Conservation (phyloP, 2,329 filamentous ascomycete genomes). For the Pyrenochaeta sp. region DNA sequence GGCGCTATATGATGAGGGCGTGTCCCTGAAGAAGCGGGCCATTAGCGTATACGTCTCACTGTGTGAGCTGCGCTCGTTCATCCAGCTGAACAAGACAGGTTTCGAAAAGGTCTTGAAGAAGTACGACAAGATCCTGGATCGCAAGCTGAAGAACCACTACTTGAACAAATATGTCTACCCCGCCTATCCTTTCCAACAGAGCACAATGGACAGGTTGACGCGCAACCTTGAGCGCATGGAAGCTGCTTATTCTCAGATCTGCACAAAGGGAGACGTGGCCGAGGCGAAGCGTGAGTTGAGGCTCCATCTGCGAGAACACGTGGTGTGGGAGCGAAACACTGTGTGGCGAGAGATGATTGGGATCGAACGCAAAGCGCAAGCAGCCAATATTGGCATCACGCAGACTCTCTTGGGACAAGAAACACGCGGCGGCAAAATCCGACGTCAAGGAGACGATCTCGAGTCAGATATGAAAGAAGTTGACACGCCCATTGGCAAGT, state of each 20-base stretch:
- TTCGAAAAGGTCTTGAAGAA: conserved; percentile 98
- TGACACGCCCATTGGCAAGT: conserved; percentile 79
- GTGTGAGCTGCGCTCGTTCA: conserved; percentile 94
- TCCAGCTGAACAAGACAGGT: conserved; percentile 94
- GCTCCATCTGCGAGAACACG: conserved; percentile 91
- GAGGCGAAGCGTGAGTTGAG: conserved; percentile 85
- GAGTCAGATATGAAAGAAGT: conserved; percentile 73
- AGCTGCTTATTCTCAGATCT: conserved; percentile 78
- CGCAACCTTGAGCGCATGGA: conserved; percentile 79
- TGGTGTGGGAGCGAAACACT: conserved; percentile 98
- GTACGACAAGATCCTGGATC: conserved; percentile 94
- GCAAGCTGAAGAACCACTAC: conserved; percentile 79
- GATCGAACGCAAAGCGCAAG: conserved; percentile 93
- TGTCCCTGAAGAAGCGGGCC: conserved; percentile 92
- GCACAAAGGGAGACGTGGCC: conserved; percentile 80
- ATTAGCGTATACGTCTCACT: conserved; percentile 88
- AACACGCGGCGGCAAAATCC: conserved; percentile 70
- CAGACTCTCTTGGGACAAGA: conserved; percentile 82
- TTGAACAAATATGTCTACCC: conserved; percentile 76
- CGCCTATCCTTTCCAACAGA: conserved; percentile 81
- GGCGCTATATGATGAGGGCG: conserved; percentile 72
- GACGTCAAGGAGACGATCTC: conserved; percentile 85
- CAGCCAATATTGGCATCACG: conserved; percentile 83
- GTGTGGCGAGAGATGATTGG: conserved; percentile 99
- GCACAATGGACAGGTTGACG: conserved; percentile 75